These are phyloP conservation scores for Aspergillus bertholletiae DNA, from an alignment of 495 filamentous ascomycete species.

Conservation along the genomic window DNA sequence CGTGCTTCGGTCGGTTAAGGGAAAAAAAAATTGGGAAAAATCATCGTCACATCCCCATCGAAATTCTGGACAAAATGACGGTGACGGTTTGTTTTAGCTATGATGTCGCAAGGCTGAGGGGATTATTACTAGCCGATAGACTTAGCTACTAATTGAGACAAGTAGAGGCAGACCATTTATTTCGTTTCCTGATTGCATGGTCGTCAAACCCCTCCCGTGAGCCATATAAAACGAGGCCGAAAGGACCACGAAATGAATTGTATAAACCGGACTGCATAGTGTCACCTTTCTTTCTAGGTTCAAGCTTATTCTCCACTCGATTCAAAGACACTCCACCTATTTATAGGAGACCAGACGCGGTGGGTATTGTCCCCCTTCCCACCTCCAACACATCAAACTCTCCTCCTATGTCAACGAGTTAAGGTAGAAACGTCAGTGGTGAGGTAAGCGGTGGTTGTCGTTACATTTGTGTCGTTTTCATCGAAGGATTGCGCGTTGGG, in stretches of 20 bases:
- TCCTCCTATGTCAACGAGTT: neutral
- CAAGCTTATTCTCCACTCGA: conserved; percentile 7
- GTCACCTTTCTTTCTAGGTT: neutral
- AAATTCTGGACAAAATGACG: neutral
- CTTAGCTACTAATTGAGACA: too few relatives aligned
- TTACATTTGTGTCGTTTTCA: neutral
- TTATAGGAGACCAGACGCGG: too few relatives aligned
- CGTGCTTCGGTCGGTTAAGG: conserved; percentile 21
- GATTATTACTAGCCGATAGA: too few relatives aligned
- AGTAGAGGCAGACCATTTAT: too few relatives aligned
- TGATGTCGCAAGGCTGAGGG: neutral
- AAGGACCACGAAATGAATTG: neutral
- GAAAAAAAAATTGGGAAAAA: too few relatives aligned
- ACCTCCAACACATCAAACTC: neutral
- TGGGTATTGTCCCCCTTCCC: too few relatives aligned
- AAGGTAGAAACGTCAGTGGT: conserved; percentile 6
- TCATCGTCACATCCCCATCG: neutral
- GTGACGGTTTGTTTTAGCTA: neutral
- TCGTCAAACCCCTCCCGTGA: neutral
- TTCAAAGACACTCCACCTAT: conserved; percentile 2
- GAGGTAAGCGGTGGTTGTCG: conserved; percentile 13
- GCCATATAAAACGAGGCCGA: neutral
- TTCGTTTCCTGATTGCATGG: neutral
- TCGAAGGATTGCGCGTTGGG: conserved; percentile 13
- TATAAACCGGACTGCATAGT: neutral